These are phyloP conservation scores for Candida ulmi DNA, from an alignment of 805 yeast species.

Conservation along the genomic window DNA sequence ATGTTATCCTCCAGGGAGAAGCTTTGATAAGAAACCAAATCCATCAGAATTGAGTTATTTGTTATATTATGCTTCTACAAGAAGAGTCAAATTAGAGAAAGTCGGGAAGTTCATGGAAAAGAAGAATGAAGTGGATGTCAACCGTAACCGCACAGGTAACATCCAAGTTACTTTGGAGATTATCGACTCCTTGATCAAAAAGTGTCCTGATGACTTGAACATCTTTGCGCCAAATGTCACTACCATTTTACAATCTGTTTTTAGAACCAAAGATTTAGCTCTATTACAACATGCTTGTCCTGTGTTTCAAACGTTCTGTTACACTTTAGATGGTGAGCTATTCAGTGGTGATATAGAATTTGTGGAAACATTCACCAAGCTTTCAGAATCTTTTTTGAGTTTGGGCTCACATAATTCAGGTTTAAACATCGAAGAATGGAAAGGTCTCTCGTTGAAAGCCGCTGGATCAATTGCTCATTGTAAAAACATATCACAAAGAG, in stretches of 20 bases:
- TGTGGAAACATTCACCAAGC: constrained; percentile 39
- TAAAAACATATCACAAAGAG: constrained; percentile 18
- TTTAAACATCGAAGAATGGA: constrained; percentile 32
- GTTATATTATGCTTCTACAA: constrained; percentile 82
- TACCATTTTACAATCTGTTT: constrained; percentile 46
- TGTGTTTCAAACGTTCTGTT: constrained; percentile 43
- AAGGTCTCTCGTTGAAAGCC: constrained; percentile 38
- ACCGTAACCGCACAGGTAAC: constrained; percentile 67
- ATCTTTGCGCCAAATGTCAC: constrained; percentile 71
- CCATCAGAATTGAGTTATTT: constrained; percentile 86
- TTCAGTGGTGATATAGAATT: constrained; percentile 62
- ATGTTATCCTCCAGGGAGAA: constrained; percentile 90
- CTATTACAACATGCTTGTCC: constrained; percentile 48
- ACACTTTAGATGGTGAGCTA: constrained; percentile 52
- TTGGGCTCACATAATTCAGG: constrained; percentile 8
- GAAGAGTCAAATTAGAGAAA: constrained; percentile 84
- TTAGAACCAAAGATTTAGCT: constrained; percentile 53
- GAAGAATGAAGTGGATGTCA: constrained; percentile 56
- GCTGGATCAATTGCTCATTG: constrained; percentile 31
- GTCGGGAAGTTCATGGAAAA: constrained; percentile 66
- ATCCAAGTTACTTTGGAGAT: constrained; percentile 76
- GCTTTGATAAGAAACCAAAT: constrained; percentile 84
- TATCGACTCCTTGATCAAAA: constrained; percentile 58
- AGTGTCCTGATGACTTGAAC: constrained; percentile 79
- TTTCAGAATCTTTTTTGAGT: constrained; percentile 23